These are phyloP conservation scores for Saccharomyces eubayanus DNA, from an alignment of 805 yeast species.

Conservation along the genomic window DNA sequence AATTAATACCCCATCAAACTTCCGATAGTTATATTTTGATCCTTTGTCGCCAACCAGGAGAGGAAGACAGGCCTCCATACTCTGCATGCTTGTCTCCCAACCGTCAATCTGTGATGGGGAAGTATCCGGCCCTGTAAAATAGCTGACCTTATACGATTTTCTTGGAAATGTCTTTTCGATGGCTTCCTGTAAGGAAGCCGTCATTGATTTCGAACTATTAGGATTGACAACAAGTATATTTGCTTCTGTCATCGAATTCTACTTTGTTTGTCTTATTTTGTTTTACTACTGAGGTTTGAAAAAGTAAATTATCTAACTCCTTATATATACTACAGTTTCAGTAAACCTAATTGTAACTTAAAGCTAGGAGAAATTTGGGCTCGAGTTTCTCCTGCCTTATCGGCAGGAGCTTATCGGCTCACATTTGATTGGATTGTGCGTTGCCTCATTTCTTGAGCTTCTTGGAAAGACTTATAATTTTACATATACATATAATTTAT, in stretches of 20 bases:
- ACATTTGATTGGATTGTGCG: neutral
- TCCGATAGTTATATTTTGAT: constrained; percentile 8
- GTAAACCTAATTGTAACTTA: neutral
- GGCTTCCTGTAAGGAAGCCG: constrained; percentile 11
- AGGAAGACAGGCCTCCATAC: constrained; percentile 17
- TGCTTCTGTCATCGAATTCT: neutral
- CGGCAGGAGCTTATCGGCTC: neutral
- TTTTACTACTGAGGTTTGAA: neutral
- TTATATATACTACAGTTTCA: neutral
- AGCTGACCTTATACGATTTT: constrained; percentile 1
- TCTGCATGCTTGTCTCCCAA: constrained; percentile 10
- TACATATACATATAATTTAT: neutral
- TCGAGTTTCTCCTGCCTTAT: neutral
- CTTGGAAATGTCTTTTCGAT: constrained; percentile 2
- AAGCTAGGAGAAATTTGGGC: neutral
- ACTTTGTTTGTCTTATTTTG: neutral
- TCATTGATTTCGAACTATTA: constrained; percentile 20
- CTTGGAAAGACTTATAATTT: neutral
- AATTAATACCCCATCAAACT: constrained; percentile 18
- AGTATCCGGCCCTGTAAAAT: constrained; percentile 17
- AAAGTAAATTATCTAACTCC: neutral
- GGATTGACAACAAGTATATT: constrained; percentile 19
- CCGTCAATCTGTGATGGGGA: constrained; percentile 22
- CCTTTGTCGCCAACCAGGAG: constrained; percentile 7
- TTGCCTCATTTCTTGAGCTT: neutral